These are phyloP conservation scores for Geotrichum fermentans DNA, from an alignment of 1,139 yeast genomes.

Conservation along the genomic window DNA sequence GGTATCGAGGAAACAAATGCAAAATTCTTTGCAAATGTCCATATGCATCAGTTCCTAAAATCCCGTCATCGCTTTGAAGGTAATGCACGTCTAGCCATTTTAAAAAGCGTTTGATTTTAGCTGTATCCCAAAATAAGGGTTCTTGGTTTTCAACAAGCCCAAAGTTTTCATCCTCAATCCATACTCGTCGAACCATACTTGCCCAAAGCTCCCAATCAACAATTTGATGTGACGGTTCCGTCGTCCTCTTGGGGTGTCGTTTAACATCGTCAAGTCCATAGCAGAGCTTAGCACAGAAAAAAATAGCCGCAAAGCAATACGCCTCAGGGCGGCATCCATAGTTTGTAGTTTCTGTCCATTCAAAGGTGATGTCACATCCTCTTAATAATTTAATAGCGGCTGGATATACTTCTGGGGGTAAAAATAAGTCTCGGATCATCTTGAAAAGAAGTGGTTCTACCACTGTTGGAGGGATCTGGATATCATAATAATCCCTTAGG, in stretches of 20 bases:
- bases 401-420: conserved; percentile 37
- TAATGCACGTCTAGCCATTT: conserved; percentile 32
- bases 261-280: conserved; percentile 34
- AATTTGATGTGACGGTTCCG: conserved; percentile 25
- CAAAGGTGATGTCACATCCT: neutral
- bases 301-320: conserved; percentile 20
- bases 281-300: conserved; percentile 34
- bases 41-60: neutral
- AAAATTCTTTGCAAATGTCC: neutral
- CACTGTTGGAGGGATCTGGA: conserved; percentile 27
- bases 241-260: conserved; percentile 19
- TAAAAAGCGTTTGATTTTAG: conserved; percentile 30
- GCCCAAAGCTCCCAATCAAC: conserved; percentile 37
- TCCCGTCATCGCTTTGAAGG: conserved; percentile 1
- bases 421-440: conserved; percentile 31
- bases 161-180: conserved; percentile 33
- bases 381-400: conserved; percentile 5
- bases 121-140: conserved; percentile 31
- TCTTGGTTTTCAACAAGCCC: conserved; percentile 31
- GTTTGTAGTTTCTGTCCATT: neutral
- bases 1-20: conserved; percentile 2
- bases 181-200: conserved; percentile 32
- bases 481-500: conserved; percentile 18
- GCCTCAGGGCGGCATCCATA: conserved; percentile 1
- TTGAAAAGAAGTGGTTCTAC: conserved; percentile 31